Evolutionary conservation across 2,329 filamentous ascomycete genomes (phyloP).

Genomic region (Arthrobotrys megalospora): DNA sequence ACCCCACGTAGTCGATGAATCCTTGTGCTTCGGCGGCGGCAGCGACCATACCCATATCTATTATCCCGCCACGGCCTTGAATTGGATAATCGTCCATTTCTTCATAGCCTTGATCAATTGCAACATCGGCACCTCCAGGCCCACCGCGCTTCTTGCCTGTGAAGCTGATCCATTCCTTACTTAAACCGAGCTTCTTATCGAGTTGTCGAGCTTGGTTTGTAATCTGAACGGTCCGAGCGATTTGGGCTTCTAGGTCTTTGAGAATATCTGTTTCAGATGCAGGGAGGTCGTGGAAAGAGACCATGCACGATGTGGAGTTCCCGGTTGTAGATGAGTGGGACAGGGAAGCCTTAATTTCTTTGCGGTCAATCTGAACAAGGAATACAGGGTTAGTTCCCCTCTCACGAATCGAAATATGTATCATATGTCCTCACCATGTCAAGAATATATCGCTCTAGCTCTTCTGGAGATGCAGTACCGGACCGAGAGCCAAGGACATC

Average conservation of each 20-base stretch:
- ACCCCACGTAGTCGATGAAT: slow-evolving; percentile 38
- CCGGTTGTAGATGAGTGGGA: slow-evolving; percentile 64
- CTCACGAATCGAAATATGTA: not conserved
- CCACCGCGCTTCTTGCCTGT: slow-evolving; percentile 67
- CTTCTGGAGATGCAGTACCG: slow-evolving; percentile 62
- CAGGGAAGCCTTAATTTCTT: slow-evolving; percentile 64
- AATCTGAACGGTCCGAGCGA: slow-evolving; percentile 70
- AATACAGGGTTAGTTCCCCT: not conserved
- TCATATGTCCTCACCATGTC: slow-evolving; percentile 62
- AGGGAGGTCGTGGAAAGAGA: slow-evolving; percentile 64
- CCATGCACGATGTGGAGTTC: slow-evolving; percentile 62
- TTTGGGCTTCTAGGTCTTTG: slow-evolving; percentile 70
- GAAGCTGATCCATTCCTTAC: slow-evolving; percentile 74
- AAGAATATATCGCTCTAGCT: slow-evolving; percentile 63
- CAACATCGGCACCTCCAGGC: slow-evolving; percentile 29
- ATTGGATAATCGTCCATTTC: slow-evolving; percentile 58
- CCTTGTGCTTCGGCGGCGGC: slow-evolving; percentile 24
- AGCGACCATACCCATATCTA: slow-evolving; percentile 49
- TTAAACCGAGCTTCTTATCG: slow-evolving; percentile 73
- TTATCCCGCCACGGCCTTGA: slow-evolving; percentile 33
- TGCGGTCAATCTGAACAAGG: slow-evolving; percentile 63
- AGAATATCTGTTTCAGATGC: slow-evolving; percentile 67
- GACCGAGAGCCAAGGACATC: slow-evolving; percentile 62
- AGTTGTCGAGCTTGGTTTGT: slow-evolving; percentile 72
- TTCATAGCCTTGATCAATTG: slow-evolving; percentile 54